Conservation (phyloP, 2,329 filamentous ascomycete genomes). For the Cytospora piceae region DNA sequence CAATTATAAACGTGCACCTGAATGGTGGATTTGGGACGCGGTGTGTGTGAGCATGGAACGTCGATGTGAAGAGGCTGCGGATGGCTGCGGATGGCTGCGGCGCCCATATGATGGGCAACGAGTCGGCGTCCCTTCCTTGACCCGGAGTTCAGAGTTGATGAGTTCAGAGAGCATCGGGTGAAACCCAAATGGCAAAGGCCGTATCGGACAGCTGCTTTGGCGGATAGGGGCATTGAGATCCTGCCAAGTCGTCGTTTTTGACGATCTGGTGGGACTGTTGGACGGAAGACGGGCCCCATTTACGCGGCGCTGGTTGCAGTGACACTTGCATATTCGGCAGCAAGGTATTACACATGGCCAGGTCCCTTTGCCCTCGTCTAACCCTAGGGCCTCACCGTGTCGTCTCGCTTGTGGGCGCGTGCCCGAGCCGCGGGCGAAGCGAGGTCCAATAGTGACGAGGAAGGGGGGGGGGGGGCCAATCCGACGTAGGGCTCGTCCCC, state of each 20-base stretch:
- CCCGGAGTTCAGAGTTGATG: neutral
- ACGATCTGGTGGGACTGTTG: constrained; percentile 27
- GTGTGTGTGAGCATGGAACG: neutral
- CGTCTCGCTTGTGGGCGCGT: neutral
- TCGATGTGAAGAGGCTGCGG: neutral
- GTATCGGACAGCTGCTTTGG: constrained; percentile 20
- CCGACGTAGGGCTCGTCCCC: constrained; percentile 4
- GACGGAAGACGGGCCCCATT: constrained; percentile 16
- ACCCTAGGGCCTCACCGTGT: neutral
- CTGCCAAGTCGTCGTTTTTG: constrained; percentile 24
- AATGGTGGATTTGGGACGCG: neutral
- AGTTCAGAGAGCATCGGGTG: constrained; percentile 18
- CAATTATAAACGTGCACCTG: neutral
- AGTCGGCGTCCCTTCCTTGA: neutral
- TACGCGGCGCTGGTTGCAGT: constrained; percentile 6
- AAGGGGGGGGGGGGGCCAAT: too few species aligned
- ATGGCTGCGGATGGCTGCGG: neutral
- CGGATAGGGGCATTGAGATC: constrained; percentile 21
- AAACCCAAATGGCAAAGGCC: constrained; percentile 24
- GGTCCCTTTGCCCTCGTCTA: neutral
- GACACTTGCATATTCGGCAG: constrained; percentile 11
- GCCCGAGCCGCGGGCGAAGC: neutral
- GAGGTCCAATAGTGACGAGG: neutral
- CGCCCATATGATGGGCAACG: constrained; percentile 10
- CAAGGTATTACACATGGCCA: neutral